phyloP scores from a whole-genome alignment of 768 basidiomycete genomes.

The Suillus subaureus region DNA sequence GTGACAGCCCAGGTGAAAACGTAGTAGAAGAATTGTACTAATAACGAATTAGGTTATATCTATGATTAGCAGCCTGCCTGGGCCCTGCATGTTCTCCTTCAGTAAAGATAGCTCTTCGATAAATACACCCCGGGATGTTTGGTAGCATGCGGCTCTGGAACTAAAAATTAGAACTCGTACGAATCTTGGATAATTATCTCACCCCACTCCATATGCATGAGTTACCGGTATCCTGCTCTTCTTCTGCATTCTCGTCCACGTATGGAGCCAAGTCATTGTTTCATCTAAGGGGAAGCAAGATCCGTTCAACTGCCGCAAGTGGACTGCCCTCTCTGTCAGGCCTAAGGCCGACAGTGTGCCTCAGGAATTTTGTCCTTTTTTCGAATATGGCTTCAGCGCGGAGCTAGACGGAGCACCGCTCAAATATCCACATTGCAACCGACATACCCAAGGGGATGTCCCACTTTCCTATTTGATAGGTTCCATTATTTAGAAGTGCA shows the following conservation, averaged over 20 bases:
- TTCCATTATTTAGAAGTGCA: conserved; percentile 61
- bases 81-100: conserved; percentile 11
- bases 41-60: background rate
- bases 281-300: conserved; percentile 36
- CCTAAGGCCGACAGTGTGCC: conserved; percentile 60
- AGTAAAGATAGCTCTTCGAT: conserved; percentile 35
- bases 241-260: conserved; percentile 21
- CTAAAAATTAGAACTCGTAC: conserved; percentile 20
- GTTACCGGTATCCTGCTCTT: conserved; percentile 38
- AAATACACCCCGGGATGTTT: conserved; percentile 45
- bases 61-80: background rate
- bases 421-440: conserved; percentile 48
- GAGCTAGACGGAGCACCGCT: conserved; percentile 36
- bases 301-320: conserved; percentile 52
- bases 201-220: conserved; percentile 68
- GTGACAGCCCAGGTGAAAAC: background rate
- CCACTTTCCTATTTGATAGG: conserved; percentile 47
- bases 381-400: conserved; percentile 37
- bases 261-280: conserved; percentile 9
- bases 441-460: conserved; percentile 35
- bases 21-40: background rate
- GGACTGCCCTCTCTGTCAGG: conserved; percentile 58
- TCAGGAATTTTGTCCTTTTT: conserved; percentile 42
- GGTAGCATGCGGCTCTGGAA: conserved; percentile 39
- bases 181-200: conserved; percentile 12